A percentile compares a stretch with the other conserved stretches of the same genome.
Conservation (phyloP, 2,329 filamentous ascomycete genomes). For the Aspergillus terreus region DNA sequence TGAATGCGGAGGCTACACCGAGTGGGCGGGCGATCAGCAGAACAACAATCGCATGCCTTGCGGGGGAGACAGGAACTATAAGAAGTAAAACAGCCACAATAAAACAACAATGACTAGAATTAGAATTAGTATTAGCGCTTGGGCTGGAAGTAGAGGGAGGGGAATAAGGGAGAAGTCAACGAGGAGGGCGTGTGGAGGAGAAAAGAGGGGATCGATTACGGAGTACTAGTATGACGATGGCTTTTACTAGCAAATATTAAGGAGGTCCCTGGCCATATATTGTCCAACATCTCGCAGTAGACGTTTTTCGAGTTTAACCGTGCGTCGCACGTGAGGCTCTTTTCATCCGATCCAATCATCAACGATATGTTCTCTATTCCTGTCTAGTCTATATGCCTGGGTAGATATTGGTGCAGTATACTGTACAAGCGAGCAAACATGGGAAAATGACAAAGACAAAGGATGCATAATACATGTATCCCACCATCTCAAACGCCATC, state of each 20-base stretch:
- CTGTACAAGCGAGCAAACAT: no score
- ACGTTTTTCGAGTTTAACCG: no score
- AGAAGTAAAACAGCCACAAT: background rate
- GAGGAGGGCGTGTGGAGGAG: background rate
- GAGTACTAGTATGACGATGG: background rate
- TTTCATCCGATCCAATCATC: no score
- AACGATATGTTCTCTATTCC: background rate
- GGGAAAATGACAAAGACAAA: background rate
- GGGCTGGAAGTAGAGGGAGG: background rate
- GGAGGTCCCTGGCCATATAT: no score
- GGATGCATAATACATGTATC: background rate
- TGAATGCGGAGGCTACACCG: constrained; percentile 17
- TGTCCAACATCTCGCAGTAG: no score
- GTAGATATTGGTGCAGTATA: background rate
- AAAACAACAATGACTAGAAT: background rate
- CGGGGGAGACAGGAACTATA: background rate
- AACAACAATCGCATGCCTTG: constrained; percentile 5
- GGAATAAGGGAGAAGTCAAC: constrained; percentile 6
- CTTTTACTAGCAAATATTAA: background rate
- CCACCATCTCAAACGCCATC: constrained; percentile 5
- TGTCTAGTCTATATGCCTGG: constrained; percentile 5
- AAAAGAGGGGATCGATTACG: background rate
- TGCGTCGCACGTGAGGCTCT: no score
- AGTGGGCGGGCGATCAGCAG: constrained; percentile 15
- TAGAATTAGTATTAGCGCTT: background rate